Conservation (phyloP, 2,329 filamentous ascomycete genomes). For the Geosmithia putterillii region DNA sequence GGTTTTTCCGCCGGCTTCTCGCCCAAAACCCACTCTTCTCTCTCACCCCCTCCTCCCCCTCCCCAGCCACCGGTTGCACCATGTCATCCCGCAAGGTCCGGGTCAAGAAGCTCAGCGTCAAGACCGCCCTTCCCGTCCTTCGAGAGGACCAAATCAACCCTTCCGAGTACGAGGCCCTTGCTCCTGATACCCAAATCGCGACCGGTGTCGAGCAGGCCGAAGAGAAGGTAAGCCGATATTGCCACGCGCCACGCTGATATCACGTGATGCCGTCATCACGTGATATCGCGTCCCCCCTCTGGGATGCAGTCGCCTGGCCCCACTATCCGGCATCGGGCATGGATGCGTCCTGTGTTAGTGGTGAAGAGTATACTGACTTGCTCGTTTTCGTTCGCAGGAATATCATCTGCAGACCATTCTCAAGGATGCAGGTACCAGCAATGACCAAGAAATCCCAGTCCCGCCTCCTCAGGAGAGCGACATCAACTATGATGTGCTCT, state of each 20-base stretch:
- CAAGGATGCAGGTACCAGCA: conserved; percentile 40
- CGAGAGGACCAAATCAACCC: conserved; percentile 85
- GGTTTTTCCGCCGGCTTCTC: conserved; percentile 39
- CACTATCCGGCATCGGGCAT: neutral
- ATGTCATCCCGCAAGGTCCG: conserved; percentile 60
- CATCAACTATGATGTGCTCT: conserved; percentile 81
- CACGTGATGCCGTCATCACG: conserved; percentile 32
- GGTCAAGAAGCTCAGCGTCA: conserved; percentile 85
- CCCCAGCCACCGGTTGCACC: conserved; percentile 18
- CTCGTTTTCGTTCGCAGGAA: conserved; percentile 46
- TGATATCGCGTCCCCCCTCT: conserved; percentile 20
- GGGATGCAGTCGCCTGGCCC: neutral
- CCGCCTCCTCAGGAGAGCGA: conserved; percentile 51
- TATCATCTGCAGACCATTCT: conserved; percentile 84
- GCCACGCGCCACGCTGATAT: conserved; percentile 21
- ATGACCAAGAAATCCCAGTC: conserved; percentile 52
- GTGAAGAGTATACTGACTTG: neutral
- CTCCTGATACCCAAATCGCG: conserved; percentile 74
- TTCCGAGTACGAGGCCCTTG: conserved; percentile 74
- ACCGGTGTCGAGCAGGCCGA: conserved; percentile 95
- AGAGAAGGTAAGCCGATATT: conserved; percentile 69
- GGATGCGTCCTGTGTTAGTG: too few species aligned
- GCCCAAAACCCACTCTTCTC: conserved; percentile 15
- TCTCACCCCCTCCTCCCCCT: conserved; percentile 9
- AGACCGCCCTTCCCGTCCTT: conserved; percentile 77